Conservation (phyloP, 2,329 filamentous ascomycete genomes). For the Penicillium crustosum region DNA sequence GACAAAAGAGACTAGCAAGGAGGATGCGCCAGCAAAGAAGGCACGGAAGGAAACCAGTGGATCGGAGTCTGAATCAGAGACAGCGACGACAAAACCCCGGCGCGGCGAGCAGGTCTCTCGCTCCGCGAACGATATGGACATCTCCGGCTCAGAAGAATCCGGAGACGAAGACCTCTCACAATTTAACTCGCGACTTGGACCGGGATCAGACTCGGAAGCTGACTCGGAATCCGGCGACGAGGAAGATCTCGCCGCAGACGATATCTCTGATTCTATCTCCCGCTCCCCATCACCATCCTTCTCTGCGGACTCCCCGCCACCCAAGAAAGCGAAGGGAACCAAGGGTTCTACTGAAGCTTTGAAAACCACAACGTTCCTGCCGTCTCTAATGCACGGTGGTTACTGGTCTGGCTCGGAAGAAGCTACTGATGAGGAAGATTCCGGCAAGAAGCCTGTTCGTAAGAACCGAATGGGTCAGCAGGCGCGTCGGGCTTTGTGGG, state of each 20-base stretch:
- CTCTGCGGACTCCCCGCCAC: constrained; percentile 20
- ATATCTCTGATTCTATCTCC: constrained; percentile 39
- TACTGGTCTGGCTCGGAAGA: constrained; percentile 64
- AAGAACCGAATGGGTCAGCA: constrained; percentile 65
- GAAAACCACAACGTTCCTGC: constrained; percentile 56
- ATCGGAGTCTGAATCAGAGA: constrained; percentile 17
- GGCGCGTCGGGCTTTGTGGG: constrained; percentile 60
- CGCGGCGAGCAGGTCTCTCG: constrained; percentile 11
- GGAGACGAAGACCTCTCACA: constrained; percentile 32
- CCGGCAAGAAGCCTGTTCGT: constrained; percentile 41
- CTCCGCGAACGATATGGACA: constrained; percentile 10
- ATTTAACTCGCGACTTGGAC: constrained; percentile 38
- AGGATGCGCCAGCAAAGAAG: constrained; percentile 14
- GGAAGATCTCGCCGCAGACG: constrained; percentile 20
- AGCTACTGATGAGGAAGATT: constrained; percentile 46
- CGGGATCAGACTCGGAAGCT: constrained; percentile 28
- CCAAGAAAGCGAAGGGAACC: constrained; percentile 28
- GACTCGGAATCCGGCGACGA: constrained; percentile 29
- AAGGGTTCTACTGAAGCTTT: constrained; percentile 22
- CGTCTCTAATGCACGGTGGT: constrained; percentile 60
- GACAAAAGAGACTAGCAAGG: constrained; percentile 12
- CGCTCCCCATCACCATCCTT: constrained; percentile 34
- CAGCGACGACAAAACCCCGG: background rate
- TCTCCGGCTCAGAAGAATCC: constrained; percentile 29
- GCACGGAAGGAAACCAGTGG: constrained; percentile 3